phyloP scores from a whole-genome alignment of 2,329 filamentous ascomycete genomes.

The Xylogone sp. region DNA sequence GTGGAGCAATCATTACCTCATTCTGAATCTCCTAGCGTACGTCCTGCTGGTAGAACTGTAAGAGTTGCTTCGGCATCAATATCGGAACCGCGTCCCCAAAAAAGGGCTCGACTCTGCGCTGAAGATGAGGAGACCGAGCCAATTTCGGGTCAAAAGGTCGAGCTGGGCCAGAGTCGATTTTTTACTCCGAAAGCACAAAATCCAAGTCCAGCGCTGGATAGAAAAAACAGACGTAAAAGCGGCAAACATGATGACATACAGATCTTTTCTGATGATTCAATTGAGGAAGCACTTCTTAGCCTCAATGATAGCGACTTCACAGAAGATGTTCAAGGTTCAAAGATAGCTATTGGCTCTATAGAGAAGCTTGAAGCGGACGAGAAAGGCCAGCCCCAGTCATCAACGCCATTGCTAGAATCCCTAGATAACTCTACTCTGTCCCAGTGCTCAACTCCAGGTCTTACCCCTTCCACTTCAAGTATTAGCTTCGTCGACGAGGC shows the following conservation, averaged over 20 bases:
- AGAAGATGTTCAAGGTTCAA: slow-evolving; percentile 4
- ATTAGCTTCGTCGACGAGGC: slow-evolving; percentile 19
- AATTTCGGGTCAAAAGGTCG: slow-evolving; percentile 22
- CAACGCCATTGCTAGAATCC: not conserved
- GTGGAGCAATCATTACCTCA: slow-evolving; percentile 29
- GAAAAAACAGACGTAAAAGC: slow-evolving; percentile 32
- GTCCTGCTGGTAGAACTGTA: slow-evolving; percentile 32
- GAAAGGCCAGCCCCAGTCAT: not conserved
- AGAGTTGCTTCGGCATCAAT: slow-evolving; percentile 33
- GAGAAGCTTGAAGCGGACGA: slow-evolving; percentile 6
- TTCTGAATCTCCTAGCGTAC: slow-evolving; percentile 22
- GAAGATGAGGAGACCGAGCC: slow-evolving; percentile 35
- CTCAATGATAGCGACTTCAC: slow-evolving; percentile 32
- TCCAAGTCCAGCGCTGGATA: slow-evolving; percentile 35
- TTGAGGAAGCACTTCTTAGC: slow-evolving; percentile 44
- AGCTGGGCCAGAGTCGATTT: slow-evolving; percentile 41
- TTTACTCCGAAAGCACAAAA: slow-evolving; percentile 33
- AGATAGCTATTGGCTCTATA: slow-evolving; percentile 17
- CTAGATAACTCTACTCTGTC: slow-evolving; percentile 6
- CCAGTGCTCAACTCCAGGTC: slow-evolving; percentile 16
- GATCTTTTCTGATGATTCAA: slow-evolving; percentile 49
- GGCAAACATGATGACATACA: slow-evolving; percentile 39
- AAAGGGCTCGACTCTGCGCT: slow-evolving; percentile 48
- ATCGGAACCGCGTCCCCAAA: slow-evolving; percentile 42
- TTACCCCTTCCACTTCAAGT: slow-evolving; percentile 17